A percentile compares a stretch with the other conserved stretches of the same genome.
Evolutionary conservation across 495 filamentous ascomycete genomes (phyloP).

Genomic region (Hypoxylon subgilvum): DNA sequence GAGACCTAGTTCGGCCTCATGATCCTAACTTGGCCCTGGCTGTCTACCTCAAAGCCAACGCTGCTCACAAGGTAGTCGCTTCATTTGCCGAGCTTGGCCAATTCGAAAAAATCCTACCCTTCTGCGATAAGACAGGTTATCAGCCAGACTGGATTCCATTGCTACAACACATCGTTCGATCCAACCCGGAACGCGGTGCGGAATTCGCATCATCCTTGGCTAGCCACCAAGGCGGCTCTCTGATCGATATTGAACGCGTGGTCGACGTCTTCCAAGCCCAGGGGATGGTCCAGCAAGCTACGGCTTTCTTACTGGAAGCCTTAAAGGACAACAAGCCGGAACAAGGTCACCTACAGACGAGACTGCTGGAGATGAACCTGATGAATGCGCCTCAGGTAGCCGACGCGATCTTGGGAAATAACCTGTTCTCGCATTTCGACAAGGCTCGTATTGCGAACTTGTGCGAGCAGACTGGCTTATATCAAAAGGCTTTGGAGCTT

Average conservation of each 20-base stretch:
- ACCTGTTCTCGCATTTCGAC: conserved; percentile 97
- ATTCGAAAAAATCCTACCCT: conserved; percentile 93
- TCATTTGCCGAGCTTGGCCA: conserved; percentile 94
- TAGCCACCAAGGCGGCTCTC: conserved; percentile 79
- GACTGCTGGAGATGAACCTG: conserved; percentile 97
- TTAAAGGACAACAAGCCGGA: conserved; percentile 93
- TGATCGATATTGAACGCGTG: conserved; percentile 92
- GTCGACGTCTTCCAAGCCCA: conserved; percentile 97
- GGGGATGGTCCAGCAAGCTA: conserved; percentile 96
- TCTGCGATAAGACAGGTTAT: conserved; percentile 81
- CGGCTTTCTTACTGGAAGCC: conserved; percentile 93
- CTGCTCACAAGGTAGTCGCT: conserved; percentile 89
- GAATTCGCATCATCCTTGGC: conserved; percentile 91
- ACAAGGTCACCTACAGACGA: conserved; percentile 90
- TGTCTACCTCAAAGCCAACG: conserved; percentile 87
- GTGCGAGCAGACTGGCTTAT: conserved; percentile 88
- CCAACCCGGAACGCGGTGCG: conserved; percentile 91
- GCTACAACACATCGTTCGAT: conserved; percentile 87
- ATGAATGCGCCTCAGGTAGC: conserved; percentile 95
- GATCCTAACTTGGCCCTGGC: conserved; percentile 82
- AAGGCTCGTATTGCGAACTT: conserved; percentile 82
- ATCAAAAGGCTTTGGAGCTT: conserved; percentile 90
- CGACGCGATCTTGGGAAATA: conserved; percentile 94
- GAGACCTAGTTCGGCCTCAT: conserved; percentile 88
- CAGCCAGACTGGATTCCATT: conserved; percentile 90